phyloP scores from a whole-genome alignment of 495 filamentous ascomycete genomes.

The Bacidia rubella region DNA sequence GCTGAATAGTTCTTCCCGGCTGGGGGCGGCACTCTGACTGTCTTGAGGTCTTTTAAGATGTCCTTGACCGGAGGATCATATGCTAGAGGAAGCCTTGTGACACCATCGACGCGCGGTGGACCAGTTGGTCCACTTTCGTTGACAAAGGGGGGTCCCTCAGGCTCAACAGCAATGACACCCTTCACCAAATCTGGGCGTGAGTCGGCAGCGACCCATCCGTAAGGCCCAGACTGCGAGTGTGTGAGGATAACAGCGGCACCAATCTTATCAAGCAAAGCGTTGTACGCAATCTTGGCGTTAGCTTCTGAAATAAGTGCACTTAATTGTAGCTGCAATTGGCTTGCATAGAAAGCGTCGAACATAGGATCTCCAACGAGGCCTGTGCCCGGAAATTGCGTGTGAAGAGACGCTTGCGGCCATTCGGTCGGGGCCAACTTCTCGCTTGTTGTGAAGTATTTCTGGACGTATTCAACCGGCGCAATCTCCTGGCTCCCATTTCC shows the following conservation, averaged over 20 bases:
- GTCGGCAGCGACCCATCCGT: constrained; percentile 37
- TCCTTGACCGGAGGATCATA: constrained; percentile 32
- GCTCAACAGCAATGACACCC: constrained; percentile 39
- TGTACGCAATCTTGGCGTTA: constrained; percentile 30
- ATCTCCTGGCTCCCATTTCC: neutral
- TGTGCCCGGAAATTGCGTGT: constrained; percentile 43
- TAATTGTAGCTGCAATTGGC: constrained; percentile 18
- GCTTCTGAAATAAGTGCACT: constrained; percentile 21
- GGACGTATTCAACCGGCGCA: constrained; percentile 24
- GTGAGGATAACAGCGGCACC: constrained; percentile 34
- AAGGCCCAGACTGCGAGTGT: constrained; percentile 40
- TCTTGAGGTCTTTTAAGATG: constrained; percentile 2
- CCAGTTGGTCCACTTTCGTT: constrained; percentile 21
- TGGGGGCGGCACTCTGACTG: neutral
- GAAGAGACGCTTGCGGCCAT: constrained; percentile 35
- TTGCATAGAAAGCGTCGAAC: constrained; percentile 34
- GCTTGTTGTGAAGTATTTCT: constrained; percentile 29
- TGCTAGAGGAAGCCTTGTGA: constrained; percentile 35
- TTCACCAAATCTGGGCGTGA: constrained; percentile 31
- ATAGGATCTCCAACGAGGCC: constrained; percentile 34
- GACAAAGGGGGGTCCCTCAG: constrained; percentile 38
- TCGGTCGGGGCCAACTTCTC: constrained; percentile 18
- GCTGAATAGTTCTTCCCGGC: constrained; percentile 2
- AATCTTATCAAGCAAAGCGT: constrained; percentile 34
- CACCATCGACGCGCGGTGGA: constrained; percentile 27